Percentiles rank a stretch among this genome's conserved stretches.
Conservation (phyloP, 2,329 filamentous ascomycete species). For the Neonectria punicea region DNA sequence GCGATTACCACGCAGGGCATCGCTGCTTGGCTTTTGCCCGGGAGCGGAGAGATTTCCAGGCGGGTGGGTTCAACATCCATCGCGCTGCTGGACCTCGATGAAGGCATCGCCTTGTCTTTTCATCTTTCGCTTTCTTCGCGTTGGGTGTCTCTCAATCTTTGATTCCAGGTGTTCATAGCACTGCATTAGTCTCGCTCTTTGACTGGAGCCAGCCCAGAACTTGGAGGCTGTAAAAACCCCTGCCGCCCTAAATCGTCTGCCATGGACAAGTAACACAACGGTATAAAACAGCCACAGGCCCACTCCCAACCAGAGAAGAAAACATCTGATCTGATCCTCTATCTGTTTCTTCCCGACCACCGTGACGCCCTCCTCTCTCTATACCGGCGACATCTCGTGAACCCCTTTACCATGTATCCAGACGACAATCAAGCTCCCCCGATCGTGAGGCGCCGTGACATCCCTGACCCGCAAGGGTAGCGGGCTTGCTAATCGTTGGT, state of each 20-base stretch:
- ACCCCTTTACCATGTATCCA: background rate
- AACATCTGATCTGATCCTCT: background rate
- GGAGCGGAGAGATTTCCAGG: background rate
- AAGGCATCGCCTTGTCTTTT: background rate
- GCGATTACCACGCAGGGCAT: constrained; percentile 3
- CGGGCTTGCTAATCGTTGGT: background rate
- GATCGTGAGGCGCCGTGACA: constrained; percentile 4
- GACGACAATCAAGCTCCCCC: background rate
- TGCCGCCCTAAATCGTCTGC: background rate
- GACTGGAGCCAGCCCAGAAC: background rate
- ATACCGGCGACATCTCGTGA: background rate
- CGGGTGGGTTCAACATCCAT: background rate
- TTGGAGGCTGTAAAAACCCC: background rate
- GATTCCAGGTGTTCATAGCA: background rate
- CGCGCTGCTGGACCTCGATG: background rate
- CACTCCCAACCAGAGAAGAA: background rate
- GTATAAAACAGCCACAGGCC: background rate
- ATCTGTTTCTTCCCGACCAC: background rate
- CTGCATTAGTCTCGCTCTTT: background rate
- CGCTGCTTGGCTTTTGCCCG: constrained; percentile 3
- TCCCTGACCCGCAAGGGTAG: background rate
- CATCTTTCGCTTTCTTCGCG: background rate
- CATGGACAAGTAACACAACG: background rate
- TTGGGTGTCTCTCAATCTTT: background rate
- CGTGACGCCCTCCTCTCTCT: constrained; percentile 1